A percentile compares a stretch with the other conserved stretches of the same genome.
Conservation (phyloP, 164 flowering plant genomes). For the Chloranthus sessilifolius region DNA sequence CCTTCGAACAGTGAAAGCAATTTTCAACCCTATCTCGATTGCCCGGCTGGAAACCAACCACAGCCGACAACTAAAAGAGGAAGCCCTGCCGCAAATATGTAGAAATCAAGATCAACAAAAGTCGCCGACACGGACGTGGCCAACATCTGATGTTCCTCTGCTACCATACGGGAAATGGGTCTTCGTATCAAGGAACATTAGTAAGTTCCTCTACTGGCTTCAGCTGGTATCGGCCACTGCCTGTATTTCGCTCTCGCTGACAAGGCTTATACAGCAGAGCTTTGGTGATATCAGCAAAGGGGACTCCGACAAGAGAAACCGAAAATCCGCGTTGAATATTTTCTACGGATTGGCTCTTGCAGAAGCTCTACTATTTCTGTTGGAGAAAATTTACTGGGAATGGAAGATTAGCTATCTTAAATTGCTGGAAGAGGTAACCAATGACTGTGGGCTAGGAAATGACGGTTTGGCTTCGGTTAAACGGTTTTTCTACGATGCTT, state of each 20-base stretch:
- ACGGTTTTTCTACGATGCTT: constrained; percentile 91
- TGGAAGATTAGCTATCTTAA: constrained; percentile 52
- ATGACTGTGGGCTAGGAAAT: constrained; percentile 55
- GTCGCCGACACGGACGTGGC: constrained; percentile 54
- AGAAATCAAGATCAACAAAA: constrained; percentile 13
- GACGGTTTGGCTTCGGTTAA: constrained; percentile 54
- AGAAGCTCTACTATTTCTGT: constrained; percentile 72
- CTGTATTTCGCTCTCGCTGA: constrained; percentile 62
- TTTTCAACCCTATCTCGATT: constrained; percentile 18
- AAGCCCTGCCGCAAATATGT: not conserved
- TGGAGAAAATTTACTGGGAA: constrained; percentile 90
- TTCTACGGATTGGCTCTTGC: constrained; percentile 82
- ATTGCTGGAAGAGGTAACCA: constrained; percentile 59
- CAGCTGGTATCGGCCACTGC: constrained; percentile 76
- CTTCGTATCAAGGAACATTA: constrained; percentile 63
- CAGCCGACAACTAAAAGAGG: constrained; percentile 22
- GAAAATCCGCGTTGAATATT: constrained; percentile 62
- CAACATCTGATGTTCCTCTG: constrained; percentile 74
- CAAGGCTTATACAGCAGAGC: constrained; percentile 60
- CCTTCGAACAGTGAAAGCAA: constrained; percentile 17
- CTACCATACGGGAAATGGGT: constrained; percentile 73
- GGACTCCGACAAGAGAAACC: constrained; percentile 63
- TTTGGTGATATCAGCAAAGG: constrained; percentile 62
- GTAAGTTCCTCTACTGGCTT: constrained; percentile 82
- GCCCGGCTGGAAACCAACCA: constrained; percentile 17